These are phyloP conservation scores for Astrocystis sublimbata DNA, from an alignment of 495 filamentous ascomycete genomes.

Conservation along the genomic window DNA sequence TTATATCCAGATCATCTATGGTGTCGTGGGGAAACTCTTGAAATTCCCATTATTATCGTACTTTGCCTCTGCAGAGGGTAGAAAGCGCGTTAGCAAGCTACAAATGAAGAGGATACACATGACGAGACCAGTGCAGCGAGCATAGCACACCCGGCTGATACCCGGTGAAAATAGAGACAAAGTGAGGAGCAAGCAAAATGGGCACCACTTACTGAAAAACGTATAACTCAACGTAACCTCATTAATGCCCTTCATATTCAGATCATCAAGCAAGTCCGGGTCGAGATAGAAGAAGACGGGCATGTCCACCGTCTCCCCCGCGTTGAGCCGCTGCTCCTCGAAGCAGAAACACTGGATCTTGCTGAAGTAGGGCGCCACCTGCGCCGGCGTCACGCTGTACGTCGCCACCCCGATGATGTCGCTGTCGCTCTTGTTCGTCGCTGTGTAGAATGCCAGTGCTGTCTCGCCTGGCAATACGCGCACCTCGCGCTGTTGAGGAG, in stretches of 20 bases:
- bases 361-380: conserved; percentile 96
- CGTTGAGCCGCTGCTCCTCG: conserved; percentile 88
- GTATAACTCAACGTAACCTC: conserved; percentile 96
- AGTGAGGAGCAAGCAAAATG: too few relatives aligned
- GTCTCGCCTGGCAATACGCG: conserved; percentile 94
- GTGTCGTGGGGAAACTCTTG: conserved; percentile 30
- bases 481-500: conserved; percentile 95
- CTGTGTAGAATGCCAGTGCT: conserved; percentile 96
- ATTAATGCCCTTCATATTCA: conserved; percentile 90
- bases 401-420: conserved; percentile 99
- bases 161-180: background rate
- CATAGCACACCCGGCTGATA: too few relatives aligned
- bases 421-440: conserved; percentile 80
- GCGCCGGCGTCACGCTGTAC: conserved; percentile 92
- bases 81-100: conserved; percentile 20
- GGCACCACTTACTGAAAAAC: conserved; percentile 82
- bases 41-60: conserved; percentile 77
- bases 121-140: too few relatives aligned
- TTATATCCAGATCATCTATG: too few relatives aligned
- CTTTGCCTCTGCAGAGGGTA: conserved; percentile 63
- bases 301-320: conserved; percentile 98
- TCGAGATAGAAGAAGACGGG: conserved; percentile 99
- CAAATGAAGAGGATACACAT: too few relatives aligned
- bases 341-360: conserved; percentile 99
- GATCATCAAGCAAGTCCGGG: conserved; percentile 88